Evolutionary conservation across 2,329 filamentous ascomycete genomes (phyloP), one percentile per base, ranked within the genome.

Genomic region (Neopestalotiopsis sp.): DNA sequence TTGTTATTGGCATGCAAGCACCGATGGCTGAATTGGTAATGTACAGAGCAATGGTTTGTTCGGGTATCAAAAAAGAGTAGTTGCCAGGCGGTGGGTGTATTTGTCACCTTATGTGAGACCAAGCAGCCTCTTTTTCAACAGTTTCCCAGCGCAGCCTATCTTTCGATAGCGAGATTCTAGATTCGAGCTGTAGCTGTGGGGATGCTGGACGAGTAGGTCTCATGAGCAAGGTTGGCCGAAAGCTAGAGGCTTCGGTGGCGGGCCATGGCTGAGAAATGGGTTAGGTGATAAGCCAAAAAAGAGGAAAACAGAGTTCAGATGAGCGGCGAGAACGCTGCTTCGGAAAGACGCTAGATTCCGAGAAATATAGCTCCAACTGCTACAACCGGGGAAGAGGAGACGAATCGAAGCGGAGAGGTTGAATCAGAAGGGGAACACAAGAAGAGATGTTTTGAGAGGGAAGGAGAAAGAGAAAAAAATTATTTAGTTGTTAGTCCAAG

Each of bases 121-220:
- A 42, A 28, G 34, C 20, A 49, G 17, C 9, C 42, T 24, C 20
- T 65, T 34, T 65, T 20, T 32, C 38, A 40, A 42, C n/a, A 40
- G 52, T 52, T 65, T 28, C 49, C 20, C 62, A 65, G 52, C 40
- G 30, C 24, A 49, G n/a, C 62, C 62, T 65, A 30, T 52, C 42
- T 24, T 40, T 40, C 59, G 34, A 62, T 34, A 62, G 61, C 38
- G 61, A 64, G 61, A 40, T 64, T 52, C 61, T 64, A 64, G 61
- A 64, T 64, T 52, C 61, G 34, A 64, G 61, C 61, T 64, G n/a
- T 20, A 14, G 34, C 20, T 64, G 61, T 64, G 61, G 61, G 61
- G 61, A 24, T 64, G 57, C 32, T 34, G 61, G 61, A 20, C 61
- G 38, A 30, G 40, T 17, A 52, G 45, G n/a, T 34, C 38, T 45